Evolutionary conservation across 345 rosid genomes (phyloP), one percentile per base, ranked within the genome.

Genomic region (Brassica juncea): DNA sequence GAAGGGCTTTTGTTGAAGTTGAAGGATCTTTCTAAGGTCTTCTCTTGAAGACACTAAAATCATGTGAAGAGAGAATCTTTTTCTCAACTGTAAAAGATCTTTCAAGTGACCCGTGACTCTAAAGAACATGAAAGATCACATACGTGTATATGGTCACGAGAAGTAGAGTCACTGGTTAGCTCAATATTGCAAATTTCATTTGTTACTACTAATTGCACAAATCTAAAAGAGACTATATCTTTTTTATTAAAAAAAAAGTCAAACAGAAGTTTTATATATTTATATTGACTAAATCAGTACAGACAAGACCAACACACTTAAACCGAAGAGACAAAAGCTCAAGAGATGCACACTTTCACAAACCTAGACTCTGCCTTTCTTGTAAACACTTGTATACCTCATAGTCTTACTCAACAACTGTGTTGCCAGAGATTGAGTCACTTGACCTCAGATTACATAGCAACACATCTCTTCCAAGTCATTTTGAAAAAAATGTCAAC

Each of bases 401-500:
- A 59, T 42, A 32, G 16, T 82, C 82, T 54, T 70, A 65, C 31
- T 76, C 82, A 73, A 74, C 23, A 21, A 21, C 23, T 21, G 23
- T 21, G 23, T 21, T 21, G 23, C 23, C 23, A 21, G 23, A 21
- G 68, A 30, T 52, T 16, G 78, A 71, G 72, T 81, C 85, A 65
- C 77, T 78, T 15, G 76, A 80, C 79, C 98, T 89, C 39, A 95
- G 87, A 77, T 85, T 89, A 87, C 92, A 82, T 3, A 95, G 94
- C 87, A 94, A 84, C n/a, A 93, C 92, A 83, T 95, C 97, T 0
- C 98, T 93, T 32, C 94, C 97, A 81, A 74, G 87, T 87, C 85
- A 91, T 78, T 76, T 91, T 91, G 76, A 93, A 95, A 82, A 93
- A 95, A 72, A 79, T 76, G 68, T 95, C 98, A 60, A 91, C 91